Percentiles rank a stretch among this genome's conserved stretches.
Conservation (phyloP, 148 eudicot genomes). For the Persicaria tinctoria region DNA sequence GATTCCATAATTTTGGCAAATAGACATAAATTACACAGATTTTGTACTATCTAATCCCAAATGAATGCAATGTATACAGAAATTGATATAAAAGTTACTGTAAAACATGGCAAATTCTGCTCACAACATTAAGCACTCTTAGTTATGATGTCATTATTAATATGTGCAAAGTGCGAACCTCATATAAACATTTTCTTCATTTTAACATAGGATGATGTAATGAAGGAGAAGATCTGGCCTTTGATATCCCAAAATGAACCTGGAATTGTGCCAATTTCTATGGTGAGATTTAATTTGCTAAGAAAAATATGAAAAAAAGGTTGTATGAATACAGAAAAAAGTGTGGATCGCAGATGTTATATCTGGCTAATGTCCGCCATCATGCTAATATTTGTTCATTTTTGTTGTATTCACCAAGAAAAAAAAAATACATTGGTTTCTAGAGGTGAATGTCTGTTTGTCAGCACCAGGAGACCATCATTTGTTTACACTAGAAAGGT, state of each 20-base stretch:
- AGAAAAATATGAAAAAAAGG: not conserved
- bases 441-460: not conserved
- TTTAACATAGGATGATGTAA: constrained; percentile 60
- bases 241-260: constrained; percentile 81
- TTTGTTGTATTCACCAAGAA: not conserved
- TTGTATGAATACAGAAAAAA: not conserved
- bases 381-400: not conserved
- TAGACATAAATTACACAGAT: no score
- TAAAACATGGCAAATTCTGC: no score
- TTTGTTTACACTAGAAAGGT: no score
- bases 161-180: constrained; percentile 5
- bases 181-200: constrained; percentile 1
- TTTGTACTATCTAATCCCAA: no score
- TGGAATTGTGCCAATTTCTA: constrained; percentile 62
- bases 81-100: no score
- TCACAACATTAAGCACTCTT: no score
- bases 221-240: constrained; percentile 82
- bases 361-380: not conserved
- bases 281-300: constrained; percentile 36
- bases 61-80: no score
- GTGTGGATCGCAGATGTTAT: not conserved
- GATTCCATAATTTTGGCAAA: no score
- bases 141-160: not conserved
- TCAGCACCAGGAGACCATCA: no score
- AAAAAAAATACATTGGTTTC: not conserved